phyloP scores from a whole-genome alignment of 305 asterid genomes.

The Fraxinus sp. region DNA sequence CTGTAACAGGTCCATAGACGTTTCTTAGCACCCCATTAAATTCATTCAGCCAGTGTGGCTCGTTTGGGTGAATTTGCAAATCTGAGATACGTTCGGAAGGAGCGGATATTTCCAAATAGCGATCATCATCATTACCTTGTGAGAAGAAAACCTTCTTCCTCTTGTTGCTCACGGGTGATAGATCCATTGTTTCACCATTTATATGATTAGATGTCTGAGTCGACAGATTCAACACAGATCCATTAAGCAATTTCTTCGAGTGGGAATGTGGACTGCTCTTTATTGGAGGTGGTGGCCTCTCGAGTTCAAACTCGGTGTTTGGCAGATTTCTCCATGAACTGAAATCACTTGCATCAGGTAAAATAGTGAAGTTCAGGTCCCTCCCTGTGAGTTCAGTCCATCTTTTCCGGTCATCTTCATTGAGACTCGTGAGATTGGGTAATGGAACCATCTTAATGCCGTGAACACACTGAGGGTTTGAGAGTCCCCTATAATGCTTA shows the following conservation, averaged over 20 bases:
- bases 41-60: constrained; percentile 66
- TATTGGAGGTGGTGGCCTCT: constrained; percentile 41
- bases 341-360: constrained; percentile 70
- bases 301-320: constrained; percentile 74
- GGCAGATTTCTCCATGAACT: constrained; percentile 81
- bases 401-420: constrained; percentile 71
- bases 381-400: constrained; percentile 84
- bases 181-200: constrained; percentile 60
- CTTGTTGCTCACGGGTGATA: constrained; percentile 59
- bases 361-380: constrained; percentile 57
- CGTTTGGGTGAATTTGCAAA: constrained; percentile 51
- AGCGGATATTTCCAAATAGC: constrained; percentile 43
- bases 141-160: constrained; percentile 62
- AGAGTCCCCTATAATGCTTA: constrained; percentile 87
- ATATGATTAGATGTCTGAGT: constrained; percentile 54
- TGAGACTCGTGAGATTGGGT: constrained; percentile 53
- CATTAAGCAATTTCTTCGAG: constrained; percentile 60
- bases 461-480: constrained; percentile 89
- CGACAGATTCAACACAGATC: constrained; percentile 64
- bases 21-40: constrained; percentile 72
- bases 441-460: constrained; percentile 70
- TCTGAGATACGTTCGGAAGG: constrained; percentile 48
- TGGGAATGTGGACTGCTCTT: constrained; percentile 54
- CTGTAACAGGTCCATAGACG: constrained; percentile 78
- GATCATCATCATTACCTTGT: constrained; percentile 52